Conservation (phyloP, 768 basidiomycete genomes). For the Phylloporus sp. region DNA sequence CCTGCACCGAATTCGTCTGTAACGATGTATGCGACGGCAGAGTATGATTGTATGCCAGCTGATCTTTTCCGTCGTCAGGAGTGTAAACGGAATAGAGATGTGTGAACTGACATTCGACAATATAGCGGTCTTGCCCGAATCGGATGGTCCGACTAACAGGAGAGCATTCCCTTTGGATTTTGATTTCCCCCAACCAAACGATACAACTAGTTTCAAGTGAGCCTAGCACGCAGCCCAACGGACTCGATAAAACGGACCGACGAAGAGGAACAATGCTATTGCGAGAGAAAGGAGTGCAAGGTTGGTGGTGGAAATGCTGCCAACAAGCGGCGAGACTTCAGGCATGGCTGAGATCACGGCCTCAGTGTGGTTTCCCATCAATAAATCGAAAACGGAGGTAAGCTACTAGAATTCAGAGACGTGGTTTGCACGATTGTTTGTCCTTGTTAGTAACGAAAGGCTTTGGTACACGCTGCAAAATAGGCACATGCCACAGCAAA, state of each 20-base stretch:
- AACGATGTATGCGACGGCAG: conserved; percentile 72
- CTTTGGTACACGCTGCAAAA: conserved; percentile 1
- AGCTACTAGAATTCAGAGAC: too few species aligned
- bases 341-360: conserved; percentile 19
- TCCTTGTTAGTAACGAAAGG: conserved; percentile 10
- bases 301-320: conserved; percentile 36
- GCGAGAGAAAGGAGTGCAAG: conserved; percentile 40
- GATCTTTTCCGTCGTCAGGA: conserved; percentile 11
- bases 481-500: background rate
- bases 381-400: background rate
- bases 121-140: conserved; percentile 79
- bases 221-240: background rate
- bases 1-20: conserved; percentile 58
- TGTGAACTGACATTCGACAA: conserved; percentile 53
- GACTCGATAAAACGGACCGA: conserved; percentile 33
- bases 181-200: conserved; percentile 41
- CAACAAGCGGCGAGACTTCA: conserved; percentile 34
- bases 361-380: conserved; percentile 15
- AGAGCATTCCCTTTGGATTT: conserved; percentile 52
- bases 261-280: conserved; percentile 39
- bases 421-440: too few species aligned
- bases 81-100: background rate
- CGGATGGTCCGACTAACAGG: conserved; percentile 70
- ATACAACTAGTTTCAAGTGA: conserved; percentile 38
- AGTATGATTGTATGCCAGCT: conserved; percentile 65